phyloP scores from a whole-genome alignment of 2,329 filamentous ascomycete species.

The Hypoxylon sp. region DNA sequence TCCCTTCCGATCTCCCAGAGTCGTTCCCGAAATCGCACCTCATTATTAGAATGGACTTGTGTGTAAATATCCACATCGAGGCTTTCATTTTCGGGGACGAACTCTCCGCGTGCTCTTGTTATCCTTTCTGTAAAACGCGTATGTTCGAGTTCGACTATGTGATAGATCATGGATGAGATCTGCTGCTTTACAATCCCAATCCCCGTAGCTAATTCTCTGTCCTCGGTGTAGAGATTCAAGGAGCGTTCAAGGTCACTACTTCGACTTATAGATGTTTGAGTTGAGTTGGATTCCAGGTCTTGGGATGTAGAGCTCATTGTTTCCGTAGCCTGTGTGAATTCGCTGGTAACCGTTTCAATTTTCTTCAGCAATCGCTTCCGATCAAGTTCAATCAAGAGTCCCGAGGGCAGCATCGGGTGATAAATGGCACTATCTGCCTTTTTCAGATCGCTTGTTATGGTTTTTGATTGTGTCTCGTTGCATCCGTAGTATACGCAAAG shows the following conservation, averaged over 20 bases:
- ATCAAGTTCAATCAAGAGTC: slow-evolving; percentile 28
- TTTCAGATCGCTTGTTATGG: slow-evolving; percentile 1
- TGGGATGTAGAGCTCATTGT: not conserved
- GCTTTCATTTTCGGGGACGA: too few species aligned
- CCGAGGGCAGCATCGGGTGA: slow-evolving; percentile 25
- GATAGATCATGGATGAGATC: slow-evolving; percentile 18
- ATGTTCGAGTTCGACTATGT: slow-evolving; percentile 17
- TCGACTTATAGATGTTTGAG: not conserved
- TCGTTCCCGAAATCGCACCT: slow-evolving; percentile 11
- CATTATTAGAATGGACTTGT: not conserved
- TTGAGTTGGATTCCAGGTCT: not conserved
- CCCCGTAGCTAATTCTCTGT: slow-evolving; percentile 11
- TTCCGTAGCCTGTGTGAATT: slow-evolving; percentile 5
- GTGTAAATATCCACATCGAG: not conserved
- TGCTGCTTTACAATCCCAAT: slow-evolving; percentile 21
- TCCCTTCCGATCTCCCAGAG: slow-evolving; percentile 21
- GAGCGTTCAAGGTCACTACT: slow-evolving; percentile 10
- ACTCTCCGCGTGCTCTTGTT: too few species aligned
- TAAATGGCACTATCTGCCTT: slow-evolving; percentile 4
- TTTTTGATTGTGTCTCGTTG: slow-evolving; percentile 6
- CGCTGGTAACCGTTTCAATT: not conserved
- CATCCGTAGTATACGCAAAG: slow-evolving; percentile 32
- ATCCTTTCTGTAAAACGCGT: not conserved
- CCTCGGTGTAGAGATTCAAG: slow-evolving; percentile 3
- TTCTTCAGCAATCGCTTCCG: slow-evolving; percentile 3